Percentiles rank a stretch among this genome's conserved stretches.
Conservation (phyloP, 495 filamentous ascomycete genomes). For the Penicillium daleae region DNA sequence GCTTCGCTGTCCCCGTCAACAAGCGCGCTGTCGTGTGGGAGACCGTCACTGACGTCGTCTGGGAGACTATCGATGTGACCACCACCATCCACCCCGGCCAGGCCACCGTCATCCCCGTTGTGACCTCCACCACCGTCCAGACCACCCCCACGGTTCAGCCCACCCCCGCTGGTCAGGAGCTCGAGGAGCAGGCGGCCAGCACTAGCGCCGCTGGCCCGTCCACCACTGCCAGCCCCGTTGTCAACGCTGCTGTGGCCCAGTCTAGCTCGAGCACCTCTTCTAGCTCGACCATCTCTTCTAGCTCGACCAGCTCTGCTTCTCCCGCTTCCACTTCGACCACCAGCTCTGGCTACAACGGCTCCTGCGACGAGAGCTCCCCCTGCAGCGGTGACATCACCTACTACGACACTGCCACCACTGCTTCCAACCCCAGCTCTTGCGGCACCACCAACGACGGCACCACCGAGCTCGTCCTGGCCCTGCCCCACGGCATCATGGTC, state of each 20-base stretch:
- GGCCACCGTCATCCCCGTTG: constrained; percentile 20
- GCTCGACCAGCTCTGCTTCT: too few relatives aligned
- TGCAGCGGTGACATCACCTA: constrained; percentile 49
- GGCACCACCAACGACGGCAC: constrained; percentile 47
- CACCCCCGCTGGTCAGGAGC: not conserved
- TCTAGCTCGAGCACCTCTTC: constrained; percentile 10
- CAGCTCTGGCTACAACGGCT: constrained; percentile 35
- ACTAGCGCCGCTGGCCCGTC: not conserved
- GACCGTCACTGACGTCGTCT: constrained; percentile 41
- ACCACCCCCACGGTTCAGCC: not conserved
- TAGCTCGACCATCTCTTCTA: too few relatives aligned
- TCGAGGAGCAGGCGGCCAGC: not conserved
- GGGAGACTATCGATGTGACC: constrained; percentile 50
- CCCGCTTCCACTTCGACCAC: constrained; percentile 21
- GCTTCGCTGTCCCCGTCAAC: constrained; percentile 41
- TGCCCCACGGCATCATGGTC: constrained; percentile 56
- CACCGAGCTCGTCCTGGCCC: constrained; percentile 49
- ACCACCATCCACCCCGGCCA: constrained; percentile 42
- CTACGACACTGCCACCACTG: constrained; percentile 49
- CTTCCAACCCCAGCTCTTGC: constrained; percentile 47
- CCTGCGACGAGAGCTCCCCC: constrained; percentile 41
- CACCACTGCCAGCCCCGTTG: constrained; percentile 16
- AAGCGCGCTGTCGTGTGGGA: constrained; percentile 45
- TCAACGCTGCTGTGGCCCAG: constrained; percentile 11
- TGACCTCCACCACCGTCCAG: constrained; percentile 16